phyloP scores from a whole-genome alignment of 495 filamentous ascomycete species.

The Neurospora sp. region DNA sequence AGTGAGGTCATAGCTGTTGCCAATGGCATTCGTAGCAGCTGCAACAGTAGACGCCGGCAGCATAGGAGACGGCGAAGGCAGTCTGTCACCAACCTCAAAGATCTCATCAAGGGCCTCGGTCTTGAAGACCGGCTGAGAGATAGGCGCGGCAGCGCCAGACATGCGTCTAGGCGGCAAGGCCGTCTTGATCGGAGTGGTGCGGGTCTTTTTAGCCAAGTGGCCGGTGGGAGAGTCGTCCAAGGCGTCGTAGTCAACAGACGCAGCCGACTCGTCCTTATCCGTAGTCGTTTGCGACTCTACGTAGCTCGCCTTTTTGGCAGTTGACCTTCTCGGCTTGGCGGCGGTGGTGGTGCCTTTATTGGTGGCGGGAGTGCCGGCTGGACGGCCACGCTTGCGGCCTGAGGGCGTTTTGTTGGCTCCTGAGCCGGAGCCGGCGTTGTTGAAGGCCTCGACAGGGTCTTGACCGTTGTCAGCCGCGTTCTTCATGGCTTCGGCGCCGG shows the following conservation, averaged over 20 bases:
- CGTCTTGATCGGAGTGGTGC: neutral
- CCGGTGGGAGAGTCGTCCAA: slow-evolving; percentile 16
- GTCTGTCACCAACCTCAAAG: neutral
- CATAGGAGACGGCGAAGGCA: neutral
- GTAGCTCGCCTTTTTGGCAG: slow-evolving; percentile 7
- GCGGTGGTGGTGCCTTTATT: slow-evolving; percentile 6
- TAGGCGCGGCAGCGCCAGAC: neutral
- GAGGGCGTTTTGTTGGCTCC: neutral
- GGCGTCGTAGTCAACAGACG: slow-evolving; percentile 6
- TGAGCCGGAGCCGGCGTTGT: neutral
- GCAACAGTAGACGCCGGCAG: neutral
- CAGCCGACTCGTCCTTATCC: neutral
- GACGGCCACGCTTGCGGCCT: neutral
- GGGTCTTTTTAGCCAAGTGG: slow-evolving; percentile 9
- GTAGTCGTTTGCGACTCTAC: slow-evolving; percentile 4
- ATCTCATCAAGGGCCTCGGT: neutral
- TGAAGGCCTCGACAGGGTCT: slow-evolving; percentile 18
- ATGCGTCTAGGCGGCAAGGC: neutral
- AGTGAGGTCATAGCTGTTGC: neutral
- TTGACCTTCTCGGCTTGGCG: slow-evolving; percentile 2
- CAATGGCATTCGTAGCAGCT: neutral
- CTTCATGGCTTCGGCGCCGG: slow-evolving; percentile 26
- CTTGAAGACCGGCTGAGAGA: neutral
- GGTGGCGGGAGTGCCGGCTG: neutral
- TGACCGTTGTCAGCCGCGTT: slow-evolving; percentile 20